Evolutionary conservation across 495 filamentous ascomycete species (phyloP), one percentile per base, ranked within the genome.

Genomic region (Bryoglossum gracile): DNA sequence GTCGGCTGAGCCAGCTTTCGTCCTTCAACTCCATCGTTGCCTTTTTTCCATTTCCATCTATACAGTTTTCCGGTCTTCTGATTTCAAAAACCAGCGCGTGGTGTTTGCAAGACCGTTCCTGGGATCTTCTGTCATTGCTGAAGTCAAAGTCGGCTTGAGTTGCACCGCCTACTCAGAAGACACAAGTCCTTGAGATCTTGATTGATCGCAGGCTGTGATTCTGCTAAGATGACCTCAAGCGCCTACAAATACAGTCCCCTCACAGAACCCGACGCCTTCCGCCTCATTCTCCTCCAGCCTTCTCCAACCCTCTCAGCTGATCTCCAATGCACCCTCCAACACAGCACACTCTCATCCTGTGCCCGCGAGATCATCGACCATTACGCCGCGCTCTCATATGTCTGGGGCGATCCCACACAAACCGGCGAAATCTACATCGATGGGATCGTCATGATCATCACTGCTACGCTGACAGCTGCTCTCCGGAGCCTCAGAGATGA

Each of bases 301-400:
- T 32, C 39, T 18, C 17, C 16, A 1, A 36, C 22, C 0, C 49
- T 36, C 19, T 47, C 43, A 9, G 46, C 25, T 0, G n/a, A 5
- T 11, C 57, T 64, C 0, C 36, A 34, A 6, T 58, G 59, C 24
- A 50, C 38, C 3, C 48, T 65, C 16, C 10, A 55, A 13, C 55
- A 62, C 39, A 53, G 52, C 0, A 48, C 52, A 1, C 50, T 65
- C 8, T 45, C 45, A 3, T 13, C 14, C 6, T 54, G 38, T 38
- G 33, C 46, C 4, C 43, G 50, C 11, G 56, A 61, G 18, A 48
- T 65, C 8, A 52, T 62, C 5, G 55, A 60, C 8, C 48, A 38
- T 4, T 62, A 58, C 32, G 51, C 51, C 0, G 62, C 62, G 10
- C 42, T 65, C 2, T 65, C 62, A 3, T 65, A 65, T 35, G 57